These are phyloP conservation scores for Boletus smithii DNA, from an alignment of 1,284 basidiomycete genomes.

Conservation along the genomic window DNA sequence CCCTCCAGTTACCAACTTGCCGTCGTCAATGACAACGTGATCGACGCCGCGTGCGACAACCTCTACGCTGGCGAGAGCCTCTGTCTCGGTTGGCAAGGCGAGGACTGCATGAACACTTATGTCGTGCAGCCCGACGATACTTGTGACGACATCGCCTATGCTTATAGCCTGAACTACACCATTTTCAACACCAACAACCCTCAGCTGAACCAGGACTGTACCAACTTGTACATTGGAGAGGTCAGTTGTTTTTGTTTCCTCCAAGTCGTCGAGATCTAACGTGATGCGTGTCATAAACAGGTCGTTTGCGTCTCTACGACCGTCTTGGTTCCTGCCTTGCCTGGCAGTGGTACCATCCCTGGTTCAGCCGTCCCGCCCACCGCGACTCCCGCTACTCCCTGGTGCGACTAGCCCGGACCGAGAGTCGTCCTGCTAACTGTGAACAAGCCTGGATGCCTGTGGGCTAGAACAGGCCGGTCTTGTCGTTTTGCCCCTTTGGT, in stretches of 20 bases:
- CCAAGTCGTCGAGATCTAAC: background rate
- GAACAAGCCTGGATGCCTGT: constrained; percentile 5
- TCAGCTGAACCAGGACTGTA: constrained; percentile 54
- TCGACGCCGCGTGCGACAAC: constrained; percentile 56
- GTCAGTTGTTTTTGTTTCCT: constrained; percentile 31
- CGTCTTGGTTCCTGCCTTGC: constrained; percentile 41
- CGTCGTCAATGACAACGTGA: constrained; percentile 48
- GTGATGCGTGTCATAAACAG: constrained; percentile 32
- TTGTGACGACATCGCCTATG: constrained; percentile 44
- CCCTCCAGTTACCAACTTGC: constrained; percentile 66
- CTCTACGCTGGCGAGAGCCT: constrained; percentile 44
- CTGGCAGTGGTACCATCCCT: constrained; percentile 32
- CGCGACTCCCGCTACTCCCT: constrained; percentile 45
- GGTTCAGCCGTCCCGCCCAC: constrained; percentile 36
- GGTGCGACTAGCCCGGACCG: constrained; percentile 47
- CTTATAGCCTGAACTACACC: constrained; percentile 45
- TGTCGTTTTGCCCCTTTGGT: constrained; percentile 20
- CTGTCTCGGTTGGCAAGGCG: constrained; percentile 47
- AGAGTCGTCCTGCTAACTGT: background rate
- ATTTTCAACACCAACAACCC: constrained; percentile 63
- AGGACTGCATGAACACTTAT: constrained; percentile 50
- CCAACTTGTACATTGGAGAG: constrained; percentile 66
- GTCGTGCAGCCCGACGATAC: constrained; percentile 49
- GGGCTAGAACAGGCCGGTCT: constrained; percentile 28
- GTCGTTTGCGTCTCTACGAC: constrained; percentile 48